These are phyloP conservation scores for Russula compacta DNA, from an alignment of 768 basidiomycete genomes.

Conservation along the genomic window DNA sequence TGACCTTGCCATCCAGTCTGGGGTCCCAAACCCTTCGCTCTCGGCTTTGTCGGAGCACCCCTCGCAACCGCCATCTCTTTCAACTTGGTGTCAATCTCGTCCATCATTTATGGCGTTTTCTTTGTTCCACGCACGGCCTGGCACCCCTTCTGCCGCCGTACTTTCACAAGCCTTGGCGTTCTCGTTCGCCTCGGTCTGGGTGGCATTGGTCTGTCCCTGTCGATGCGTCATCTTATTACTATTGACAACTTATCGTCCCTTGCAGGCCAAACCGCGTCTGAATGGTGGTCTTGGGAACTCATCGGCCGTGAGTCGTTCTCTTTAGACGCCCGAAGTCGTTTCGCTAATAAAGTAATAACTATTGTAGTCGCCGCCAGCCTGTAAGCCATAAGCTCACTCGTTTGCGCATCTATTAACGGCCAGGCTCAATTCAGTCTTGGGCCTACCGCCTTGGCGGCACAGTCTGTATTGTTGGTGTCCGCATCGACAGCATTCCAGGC, in stretches of 20 bases:
- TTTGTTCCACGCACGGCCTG: slow-evolving; percentile 69
- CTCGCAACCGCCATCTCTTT: slow-evolving; percentile 83
- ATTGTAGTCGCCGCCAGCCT: slow-evolving; percentile 43
- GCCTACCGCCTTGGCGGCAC: slow-evolving; percentile 73
- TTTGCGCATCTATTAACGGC: slow-evolving; percentile 19
- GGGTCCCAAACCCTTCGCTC: slow-evolving; percentile 68
- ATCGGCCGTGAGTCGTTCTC: slow-evolving; percentile 38
- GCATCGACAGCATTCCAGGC: slow-evolving; percentile 73
- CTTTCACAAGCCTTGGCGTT: slow-evolving; percentile 59
- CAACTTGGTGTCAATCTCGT: slow-evolving; percentile 66
- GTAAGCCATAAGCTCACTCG: slow-evolving; percentile 24
- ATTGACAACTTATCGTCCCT: background rate
- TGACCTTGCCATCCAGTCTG: slow-evolving; percentile 42
- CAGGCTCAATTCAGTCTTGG: slow-evolving; percentile 46
- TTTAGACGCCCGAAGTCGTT: background rate
- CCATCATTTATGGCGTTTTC: slow-evolving; percentile 53
- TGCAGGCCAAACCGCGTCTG: slow-evolving; percentile 67
- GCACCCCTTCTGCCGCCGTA: slow-evolving; percentile 58
- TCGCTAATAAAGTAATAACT: background rate
- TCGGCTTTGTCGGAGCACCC: slow-evolving; percentile 91
- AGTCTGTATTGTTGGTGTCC: slow-evolving; percentile 76
- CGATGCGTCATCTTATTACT: background rate
- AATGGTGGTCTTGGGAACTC: slow-evolving; percentile 98
- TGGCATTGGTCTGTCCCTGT: slow-evolving; percentile 49
- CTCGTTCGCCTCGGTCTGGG: slow-evolving; percentile 71